A percentile compares a stretch with the other conserved stretches of the same genome.
Conservation (phyloP, 2,329 filamentous ascomycete genomes). For the Acrocalymma vagum region DNA sequence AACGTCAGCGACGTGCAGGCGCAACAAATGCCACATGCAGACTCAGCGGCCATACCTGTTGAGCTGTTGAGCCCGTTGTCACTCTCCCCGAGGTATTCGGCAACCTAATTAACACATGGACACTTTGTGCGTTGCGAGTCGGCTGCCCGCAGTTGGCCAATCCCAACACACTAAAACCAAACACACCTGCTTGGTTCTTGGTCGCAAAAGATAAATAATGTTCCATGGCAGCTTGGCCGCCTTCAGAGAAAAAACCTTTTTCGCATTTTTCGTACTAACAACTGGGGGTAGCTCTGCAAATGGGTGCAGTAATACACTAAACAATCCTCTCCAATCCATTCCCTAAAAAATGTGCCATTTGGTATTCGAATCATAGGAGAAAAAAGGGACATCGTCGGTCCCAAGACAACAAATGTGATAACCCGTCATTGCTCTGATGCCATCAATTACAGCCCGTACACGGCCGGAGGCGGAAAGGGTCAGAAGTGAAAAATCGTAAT, state of each 20-base stretch:
- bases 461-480: conserved; percentile 31
- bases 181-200: too few species aligned
- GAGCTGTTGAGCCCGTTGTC: too few species aligned
- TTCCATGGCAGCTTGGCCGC: conserved; percentile 27
- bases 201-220: too few species aligned
- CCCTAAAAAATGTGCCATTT: conserved; percentile 31
- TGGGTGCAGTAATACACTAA: conserved; percentile 32
- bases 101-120: too few species aligned
- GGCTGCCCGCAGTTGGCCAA: too few species aligned
- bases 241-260: conserved; percentile 31
- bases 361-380: conserved; percentile 32
- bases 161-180: conserved; percentile 19
- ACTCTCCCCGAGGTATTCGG: too few species aligned
- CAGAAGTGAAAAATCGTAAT: conserved; percentile 36
- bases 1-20: too few species aligned
- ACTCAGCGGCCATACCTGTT: too few species aligned
- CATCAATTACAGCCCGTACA: conserved; percentile 49
- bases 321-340: conserved; percentile 21
- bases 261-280: conserved; percentile 34
- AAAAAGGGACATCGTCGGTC: conserved; percentile 31
- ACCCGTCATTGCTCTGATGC: conserved; percentile 42
- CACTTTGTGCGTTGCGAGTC: too few species aligned
- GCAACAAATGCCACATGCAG: too few species aligned
- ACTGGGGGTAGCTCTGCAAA: conserved; percentile 25
- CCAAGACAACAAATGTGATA: conserved; percentile 29